These are phyloP conservation scores for Ligustrum vulgare DNA, from an alignment of 257 asterid genomes.

Conservation along the genomic window DNA sequence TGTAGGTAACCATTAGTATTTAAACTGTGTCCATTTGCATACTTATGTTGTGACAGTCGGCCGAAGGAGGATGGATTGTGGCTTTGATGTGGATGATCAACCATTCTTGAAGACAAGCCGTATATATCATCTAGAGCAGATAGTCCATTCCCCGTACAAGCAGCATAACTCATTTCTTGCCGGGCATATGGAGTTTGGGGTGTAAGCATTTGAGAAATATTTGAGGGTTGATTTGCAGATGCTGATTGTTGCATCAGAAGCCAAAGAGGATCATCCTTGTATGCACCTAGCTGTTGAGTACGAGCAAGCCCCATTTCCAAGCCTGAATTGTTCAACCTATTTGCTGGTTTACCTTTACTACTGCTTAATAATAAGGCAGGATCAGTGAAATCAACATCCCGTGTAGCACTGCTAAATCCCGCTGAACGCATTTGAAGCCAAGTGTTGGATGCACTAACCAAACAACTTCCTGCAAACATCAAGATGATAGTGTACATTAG, in stretches of 20 bases:
- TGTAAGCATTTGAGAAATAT: slow-evolving; percentile 42
- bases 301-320: slow-evolving; percentile 38
- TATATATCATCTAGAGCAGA: slow-evolving; percentile 33
- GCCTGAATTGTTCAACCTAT: slow-evolving; percentile 35
- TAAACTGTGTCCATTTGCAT: slow-evolving; percentile 42
- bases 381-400: slow-evolving; percentile 49
- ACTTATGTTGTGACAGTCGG: slow-evolving; percentile 45
- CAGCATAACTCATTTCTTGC: slow-evolving; percentile 45
- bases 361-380: slow-evolving; percentile 49
- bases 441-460: slow-evolving; percentile 38
- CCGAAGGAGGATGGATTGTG: slow-evolving; percentile 41
- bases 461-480: slow-evolving; percentile 51
- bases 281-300: slow-evolving; percentile 35
- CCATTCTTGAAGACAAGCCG: slow-evolving; percentile 53
- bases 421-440: slow-evolving; percentile 41
- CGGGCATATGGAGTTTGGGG: slow-evolving; percentile 46
- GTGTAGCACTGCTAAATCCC: slow-evolving; percentile 36
- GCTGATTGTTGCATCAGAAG: slow-evolving; percentile 62
- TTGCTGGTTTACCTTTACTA: slow-evolving; percentile 43
- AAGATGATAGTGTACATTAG: slow-evolving; percentile 1
- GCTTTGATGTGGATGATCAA: slow-evolving; percentile 48
- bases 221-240: slow-evolving; percentile 44
- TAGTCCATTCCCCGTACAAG: slow-evolving; percentile 35
- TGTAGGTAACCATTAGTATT: slow-evolving; percentile 43
- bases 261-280: slow-evolving; percentile 68